Conservation (phyloP, 306 rosid genomes). For the Prunus padus region DNA sequence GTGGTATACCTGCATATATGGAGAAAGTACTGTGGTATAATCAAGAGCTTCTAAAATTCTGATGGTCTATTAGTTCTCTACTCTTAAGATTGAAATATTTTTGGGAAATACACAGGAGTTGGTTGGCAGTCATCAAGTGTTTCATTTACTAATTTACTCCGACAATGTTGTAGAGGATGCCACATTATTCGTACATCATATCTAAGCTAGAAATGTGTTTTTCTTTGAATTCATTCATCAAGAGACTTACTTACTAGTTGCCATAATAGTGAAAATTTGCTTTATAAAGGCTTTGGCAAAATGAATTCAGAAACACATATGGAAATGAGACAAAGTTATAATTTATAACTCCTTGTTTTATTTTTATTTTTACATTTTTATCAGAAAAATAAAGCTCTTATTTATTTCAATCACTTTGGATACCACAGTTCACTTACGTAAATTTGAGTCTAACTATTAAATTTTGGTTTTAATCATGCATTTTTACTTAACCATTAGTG, state of each 20-base stretch:
- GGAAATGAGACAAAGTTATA: neutral
- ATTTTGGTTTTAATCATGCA: neutral
- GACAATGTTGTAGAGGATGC: neutral
- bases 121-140: neutral
- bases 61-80: neutral
- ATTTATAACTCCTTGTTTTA: neutral
- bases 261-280: neutral
- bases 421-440: neutral
- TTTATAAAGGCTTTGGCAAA: neutral
- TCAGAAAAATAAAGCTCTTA: neutral
- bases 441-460: constrained; percentile 1
- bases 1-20: neutral
- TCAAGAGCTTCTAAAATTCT: neutral
- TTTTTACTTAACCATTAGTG: neutral
- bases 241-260: neutral
- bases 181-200: neutral
- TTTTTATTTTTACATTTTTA: neutral
- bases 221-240: neutral
- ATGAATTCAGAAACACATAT: neutral
- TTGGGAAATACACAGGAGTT: neutral
- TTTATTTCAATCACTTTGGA: constrained; percentile 2
- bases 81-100: neutral
- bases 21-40: neutral
- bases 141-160: neutral
- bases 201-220: neutral